Conservation (phyloP, 2,329 filamentous ascomycete species). For the Metarhizium rileyi region DNA sequence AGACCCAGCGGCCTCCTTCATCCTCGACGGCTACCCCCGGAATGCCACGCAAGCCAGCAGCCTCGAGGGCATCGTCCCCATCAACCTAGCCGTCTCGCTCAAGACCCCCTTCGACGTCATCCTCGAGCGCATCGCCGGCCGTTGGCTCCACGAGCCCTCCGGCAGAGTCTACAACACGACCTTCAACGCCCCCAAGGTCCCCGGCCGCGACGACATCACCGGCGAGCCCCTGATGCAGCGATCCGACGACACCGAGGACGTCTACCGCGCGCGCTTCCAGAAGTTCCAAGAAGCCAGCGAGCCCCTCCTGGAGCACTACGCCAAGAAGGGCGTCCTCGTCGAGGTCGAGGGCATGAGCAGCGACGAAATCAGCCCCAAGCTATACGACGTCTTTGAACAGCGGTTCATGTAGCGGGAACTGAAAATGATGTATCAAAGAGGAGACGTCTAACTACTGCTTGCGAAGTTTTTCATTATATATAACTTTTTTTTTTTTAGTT, state of each 20-base stretch:
- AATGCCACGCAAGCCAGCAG: conserved; percentile 70
- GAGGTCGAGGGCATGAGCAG: conserved; percentile 82
- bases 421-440: not conserved
- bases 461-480: too few relatives aligned
- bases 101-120: conserved; percentile 81
- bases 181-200: conserved; percentile 76
- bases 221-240: conserved; percentile 77
- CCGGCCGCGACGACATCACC: conserved; percentile 80
- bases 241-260: conserved; percentile 75
- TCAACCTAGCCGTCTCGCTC: conserved; percentile 86
- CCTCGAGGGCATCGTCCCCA: conserved; percentile 75
- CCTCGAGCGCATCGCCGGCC: conserved; percentile 77
- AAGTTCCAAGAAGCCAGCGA: conserved; percentile 83
- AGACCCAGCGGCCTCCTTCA: conserved; percentile 73
- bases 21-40: conserved; percentile 92
- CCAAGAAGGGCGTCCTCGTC: conserved; percentile 71
- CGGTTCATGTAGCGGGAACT: conserved; percentile 42
- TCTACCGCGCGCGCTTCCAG: conserved; percentile 69
- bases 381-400: conserved; percentile 72
- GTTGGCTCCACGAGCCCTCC: conserved; percentile 88
- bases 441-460: not conserved
- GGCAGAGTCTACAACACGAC: conserved; percentile 92
- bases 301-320: conserved; percentile 82
- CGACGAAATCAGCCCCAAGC: conserved; percentile 89
- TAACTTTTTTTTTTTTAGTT: conserved; percentile 5